Conservation (phyloP, 768 basidiomycete species). For the Psilocybe tampanensis region DNA sequence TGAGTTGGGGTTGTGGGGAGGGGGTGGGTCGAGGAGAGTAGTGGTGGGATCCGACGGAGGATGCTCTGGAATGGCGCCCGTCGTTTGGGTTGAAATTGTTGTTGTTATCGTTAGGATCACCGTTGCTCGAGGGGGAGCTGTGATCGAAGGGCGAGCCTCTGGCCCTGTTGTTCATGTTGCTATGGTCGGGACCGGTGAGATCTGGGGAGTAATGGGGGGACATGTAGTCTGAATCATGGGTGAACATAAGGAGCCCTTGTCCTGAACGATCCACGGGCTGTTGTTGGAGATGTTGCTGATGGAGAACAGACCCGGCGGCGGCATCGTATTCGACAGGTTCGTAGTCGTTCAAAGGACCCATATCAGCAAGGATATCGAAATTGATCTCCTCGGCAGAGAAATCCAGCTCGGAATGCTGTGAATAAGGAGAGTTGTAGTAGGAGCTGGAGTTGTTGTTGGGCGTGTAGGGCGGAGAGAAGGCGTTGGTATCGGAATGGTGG, state of each 20-base stretch:
- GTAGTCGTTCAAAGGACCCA: slow-evolving; percentile 54
- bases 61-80: slow-evolving; percentile 57
- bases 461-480: background rate
- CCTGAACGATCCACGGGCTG: background rate
- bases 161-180: slow-evolving; percentile 10
- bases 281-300: slow-evolving; percentile 24
- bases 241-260: slow-evolving; percentile 55
- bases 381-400: slow-evolving; percentile 46
- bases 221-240: slow-evolving; percentile 44
- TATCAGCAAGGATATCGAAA: slow-evolving; percentile 53
- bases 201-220: slow-evolving; percentile 13
- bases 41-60: slow-evolving; percentile 64
- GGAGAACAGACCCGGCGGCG: slow-evolving; percentile 34
- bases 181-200: background rate
- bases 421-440: slow-evolving; percentile 73
- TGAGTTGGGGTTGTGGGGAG: slow-evolving; percentile 20
- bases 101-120: slow-evolving; percentile 35
- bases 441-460: slow-evolving; percentile 37
- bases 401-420: slow-evolving; percentile 68
- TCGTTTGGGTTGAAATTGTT: background rate
- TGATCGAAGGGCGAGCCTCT: slow-evolving; percentile 54
- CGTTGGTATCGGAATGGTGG: slow-evolving; percentile 1
- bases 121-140: slow-evolving; percentile 65
- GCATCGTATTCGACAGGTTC: slow-evolving; percentile 75
- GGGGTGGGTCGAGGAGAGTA: slow-evolving; percentile 27